These are phyloP conservation scores for Sutorius eximius DNA, from an alignment of 1,284 basidiomycete species.

Conservation along the genomic window DNA sequence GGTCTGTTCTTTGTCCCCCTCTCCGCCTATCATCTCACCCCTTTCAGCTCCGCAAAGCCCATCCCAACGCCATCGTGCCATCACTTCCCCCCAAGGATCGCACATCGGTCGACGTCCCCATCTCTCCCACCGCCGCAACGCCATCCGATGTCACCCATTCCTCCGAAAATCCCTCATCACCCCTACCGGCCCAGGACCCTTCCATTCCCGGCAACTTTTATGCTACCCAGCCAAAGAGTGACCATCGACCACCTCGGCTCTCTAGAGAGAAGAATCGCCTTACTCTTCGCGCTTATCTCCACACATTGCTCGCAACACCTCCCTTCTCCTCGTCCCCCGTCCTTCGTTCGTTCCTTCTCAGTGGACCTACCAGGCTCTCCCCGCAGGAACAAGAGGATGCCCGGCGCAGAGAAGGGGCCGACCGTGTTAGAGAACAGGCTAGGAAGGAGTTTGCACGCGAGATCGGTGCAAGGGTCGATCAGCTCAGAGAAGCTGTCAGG, in stretches of 20 bases:
- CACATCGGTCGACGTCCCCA: constrained; percentile 58
- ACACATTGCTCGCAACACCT: constrained; percentile 73
- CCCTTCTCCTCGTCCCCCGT: constrained; percentile 83
- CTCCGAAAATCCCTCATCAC: neutral
- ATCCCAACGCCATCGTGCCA: constrained; percentile 78
- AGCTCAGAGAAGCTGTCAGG: constrained; percentile 81
- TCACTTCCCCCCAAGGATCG: constrained; percentile 86
- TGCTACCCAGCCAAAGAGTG: neutral
- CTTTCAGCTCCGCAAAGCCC: constrained; percentile 74
- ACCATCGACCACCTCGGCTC: constrained; percentile 48
- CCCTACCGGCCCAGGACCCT: constrained; percentile 2
- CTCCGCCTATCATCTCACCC: constrained; percentile 15
- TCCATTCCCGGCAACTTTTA: constrained; percentile 7
- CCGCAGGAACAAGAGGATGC: constrained; percentile 81
- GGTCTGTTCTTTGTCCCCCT: constrained; percentile 44
- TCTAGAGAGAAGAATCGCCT: constrained; percentile 93
- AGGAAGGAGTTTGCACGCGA: constrained; percentile 84
- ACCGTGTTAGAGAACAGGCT: constrained; percentile 88
- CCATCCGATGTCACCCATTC: neutral
- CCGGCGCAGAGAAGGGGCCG: constrained; percentile 81
- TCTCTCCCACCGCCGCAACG: constrained; percentile 10
- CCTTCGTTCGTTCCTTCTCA: constrained; percentile 83
- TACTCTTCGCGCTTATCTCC: constrained; percentile 91
- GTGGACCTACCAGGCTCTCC: constrained; percentile 72
- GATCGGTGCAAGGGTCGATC: constrained; percentile 84